These are phyloP conservation scores for Phytophthora meadii DNA, from an alignment of 352 stramenopile genomes.

Conservation along the genomic window DNA sequence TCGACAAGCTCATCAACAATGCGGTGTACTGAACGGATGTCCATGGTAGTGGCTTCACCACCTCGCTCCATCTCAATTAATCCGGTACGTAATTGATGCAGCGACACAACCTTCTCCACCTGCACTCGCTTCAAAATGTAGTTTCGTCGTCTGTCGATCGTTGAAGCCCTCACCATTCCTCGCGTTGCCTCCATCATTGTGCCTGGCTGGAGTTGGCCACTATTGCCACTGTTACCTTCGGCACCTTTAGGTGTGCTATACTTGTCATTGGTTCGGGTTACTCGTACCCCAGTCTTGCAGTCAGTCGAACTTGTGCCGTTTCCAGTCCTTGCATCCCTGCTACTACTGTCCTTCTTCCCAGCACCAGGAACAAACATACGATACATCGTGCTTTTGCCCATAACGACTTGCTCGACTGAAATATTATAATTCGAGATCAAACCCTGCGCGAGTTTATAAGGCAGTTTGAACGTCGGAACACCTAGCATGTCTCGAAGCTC, in stretches of 20 bases:
- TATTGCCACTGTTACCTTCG: constrained; percentile 15
- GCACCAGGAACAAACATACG: constrained; percentile 71
- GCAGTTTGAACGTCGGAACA: constrained; percentile 85
- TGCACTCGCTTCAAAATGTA: constrained; percentile 68
- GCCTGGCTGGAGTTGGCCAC: constrained; percentile 42
- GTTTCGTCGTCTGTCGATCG: constrained; percentile 53
- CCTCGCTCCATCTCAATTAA: constrained; percentile 62
- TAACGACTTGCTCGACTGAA: constrained; percentile 75
- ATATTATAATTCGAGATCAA: constrained; percentile 86
- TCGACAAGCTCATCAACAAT: constrained; percentile 72
- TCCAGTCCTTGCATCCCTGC: constrained; percentile 3
- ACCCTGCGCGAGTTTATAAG: constrained; percentile 81
- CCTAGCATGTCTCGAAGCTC: constrained; percentile 81
- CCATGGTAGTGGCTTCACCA: constrained; percentile 50
- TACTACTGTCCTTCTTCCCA: constrained; percentile 3
- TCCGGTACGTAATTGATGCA: constrained; percentile 67
- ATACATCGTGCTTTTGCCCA: constrained; percentile 87
- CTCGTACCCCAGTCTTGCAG: constrained; percentile 26
- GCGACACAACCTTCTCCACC: constrained; percentile 69
- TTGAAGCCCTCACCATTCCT: constrained; percentile 62
- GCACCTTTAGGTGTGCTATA: constrained; percentile 36
- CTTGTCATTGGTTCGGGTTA: constrained; percentile 37
- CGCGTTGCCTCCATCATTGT: constrained; percentile 66
- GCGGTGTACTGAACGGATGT: constrained; percentile 71
- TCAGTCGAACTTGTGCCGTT: constrained; percentile 7